Evolutionary conservation across 345 rosid species (phyloP), one percentile per base, ranked within the genome.

Genomic region (Syzygium aromaticum): DNA sequence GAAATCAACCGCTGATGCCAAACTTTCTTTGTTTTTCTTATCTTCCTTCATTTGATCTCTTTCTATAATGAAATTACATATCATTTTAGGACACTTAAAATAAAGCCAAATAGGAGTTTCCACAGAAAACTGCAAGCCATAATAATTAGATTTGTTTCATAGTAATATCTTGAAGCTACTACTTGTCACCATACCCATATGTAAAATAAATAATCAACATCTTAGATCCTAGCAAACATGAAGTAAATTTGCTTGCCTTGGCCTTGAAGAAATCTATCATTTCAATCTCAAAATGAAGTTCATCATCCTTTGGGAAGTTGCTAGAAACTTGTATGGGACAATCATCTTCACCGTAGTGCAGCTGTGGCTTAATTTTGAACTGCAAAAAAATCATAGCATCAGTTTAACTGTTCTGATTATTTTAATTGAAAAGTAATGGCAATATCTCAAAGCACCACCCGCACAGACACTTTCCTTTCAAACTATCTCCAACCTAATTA

Each of bases 271-370:
- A 98, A 51, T 95, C 95, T 85, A 96, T 73, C 95, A 98, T 88
- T 89, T 96, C 99, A 92, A 95, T 89, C 95, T 98, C 99, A 93
- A 95, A 98, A 92, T 98, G 99, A 91, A 98, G 98, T 89, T 98
- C 99, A 84, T 95, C 95, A 14, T 96, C 99, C 92, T 94, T 94
- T 15, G 98, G 99, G 86, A 96, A 95, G 90, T 83, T 90, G 87
- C 83, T 90, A 54, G 98, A 93, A 88, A 91, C 96, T 83, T 94
- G 90, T 87, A 98, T 92, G 13, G 99, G 99, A 89, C 99, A 98
- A 61, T 94, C 95, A 17, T 85, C 95, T 96, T 98, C 99, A 0
- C 95, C 96, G 92, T 95, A 98, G 90, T 98, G 99, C 96, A 95
- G 92, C 90, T 93, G 90, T 86, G 98, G 95, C 94, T 96, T 98